These are phyloP conservation scores for Penicillium fimorum DNA, from an alignment of 495 filamentous ascomycete genomes.

Conservation along the genomic window DNA sequence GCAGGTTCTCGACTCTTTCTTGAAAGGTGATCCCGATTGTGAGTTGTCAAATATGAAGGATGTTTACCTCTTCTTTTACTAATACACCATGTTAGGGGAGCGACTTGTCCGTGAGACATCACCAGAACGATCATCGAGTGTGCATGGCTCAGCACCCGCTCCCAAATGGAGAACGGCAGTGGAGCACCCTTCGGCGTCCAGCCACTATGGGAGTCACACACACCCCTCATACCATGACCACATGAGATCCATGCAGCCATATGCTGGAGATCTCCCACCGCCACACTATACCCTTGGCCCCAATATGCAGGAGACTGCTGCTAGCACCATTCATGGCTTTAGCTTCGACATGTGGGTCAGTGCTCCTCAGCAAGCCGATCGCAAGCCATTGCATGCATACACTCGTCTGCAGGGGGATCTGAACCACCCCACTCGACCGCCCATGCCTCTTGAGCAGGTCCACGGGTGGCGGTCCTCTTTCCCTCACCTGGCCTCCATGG, in stretches of 20 bases:
- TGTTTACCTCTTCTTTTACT: constrained; percentile 7
- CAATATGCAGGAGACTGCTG: constrained; percentile 33
- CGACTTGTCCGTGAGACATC: constrained; percentile 44
- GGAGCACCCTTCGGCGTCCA: constrained; percentile 36
- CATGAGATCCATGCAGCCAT: constrained; percentile 36
- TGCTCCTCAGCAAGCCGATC: constrained; percentile 41
- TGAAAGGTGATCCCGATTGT: constrained; percentile 59
- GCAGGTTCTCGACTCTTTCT: constrained; percentile 87
- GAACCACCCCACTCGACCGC: constrained; percentile 36
- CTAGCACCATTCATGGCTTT: constrained; percentile 41
- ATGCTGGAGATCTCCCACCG: constrained; percentile 37
- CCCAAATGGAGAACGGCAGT: constrained; percentile 44
- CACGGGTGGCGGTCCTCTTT: constrained; percentile 46
- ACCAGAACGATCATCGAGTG: constrained; percentile 35
- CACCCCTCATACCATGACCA: constrained; percentile 36
- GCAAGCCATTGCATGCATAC: constrained; percentile 46
- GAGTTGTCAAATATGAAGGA: constrained; percentile 16
- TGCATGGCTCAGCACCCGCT: constrained; percentile 34
- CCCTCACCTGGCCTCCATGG: constrained; percentile 41
- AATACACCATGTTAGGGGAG: constrained; percentile 33
- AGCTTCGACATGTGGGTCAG: constrained; percentile 55
- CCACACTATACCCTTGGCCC: constrained; percentile 39
- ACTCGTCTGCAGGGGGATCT: constrained; percentile 49
- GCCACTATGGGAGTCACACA: constrained; percentile 31
- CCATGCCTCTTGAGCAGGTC: constrained; percentile 44